phyloP scores from a whole-genome alignment of 257 asterid species.

The Capsicum baccatum region DNA sequence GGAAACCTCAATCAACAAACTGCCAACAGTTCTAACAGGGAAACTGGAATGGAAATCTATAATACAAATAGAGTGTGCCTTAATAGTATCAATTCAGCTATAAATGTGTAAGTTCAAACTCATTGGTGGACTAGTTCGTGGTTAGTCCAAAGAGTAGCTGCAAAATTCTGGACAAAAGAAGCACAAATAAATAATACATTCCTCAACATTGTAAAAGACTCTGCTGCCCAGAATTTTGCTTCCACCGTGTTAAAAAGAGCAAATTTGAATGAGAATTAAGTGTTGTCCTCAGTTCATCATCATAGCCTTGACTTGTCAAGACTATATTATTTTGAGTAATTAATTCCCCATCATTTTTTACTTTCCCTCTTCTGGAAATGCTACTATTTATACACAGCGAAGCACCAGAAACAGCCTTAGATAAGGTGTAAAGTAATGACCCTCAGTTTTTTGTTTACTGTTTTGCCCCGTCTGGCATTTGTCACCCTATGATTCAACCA shows the following conservation, averaged over 20 bases:
- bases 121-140: background rate
- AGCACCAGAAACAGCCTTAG: slow-evolving; percentile 1
- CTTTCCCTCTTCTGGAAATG: background rate
- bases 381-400: background rate
- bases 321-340: background rate
- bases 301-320: background rate
- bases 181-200: background rate
- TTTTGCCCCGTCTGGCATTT: background rate
- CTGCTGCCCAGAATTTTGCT: background rate
- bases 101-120: background rate
- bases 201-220: slow-evolving; percentile 5
- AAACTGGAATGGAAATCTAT: background rate
- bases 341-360: background rate
- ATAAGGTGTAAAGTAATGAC: background rate
- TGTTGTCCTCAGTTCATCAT: background rate
- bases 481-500: background rate
- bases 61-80: slow-evolving; percentile 7
- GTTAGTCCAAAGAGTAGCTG: background rate
- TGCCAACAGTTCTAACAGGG: background rate
- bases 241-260: background rate
- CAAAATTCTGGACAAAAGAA: background rate
- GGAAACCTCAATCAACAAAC: background rate
- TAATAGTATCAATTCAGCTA: background rate
- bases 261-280: background rate
- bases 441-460: too few relatives aligned